Base-by-base conservation (phyloP, 2,329 filamentous ascomycete species). In the Pseudogymnoascus sp. region DNA sequence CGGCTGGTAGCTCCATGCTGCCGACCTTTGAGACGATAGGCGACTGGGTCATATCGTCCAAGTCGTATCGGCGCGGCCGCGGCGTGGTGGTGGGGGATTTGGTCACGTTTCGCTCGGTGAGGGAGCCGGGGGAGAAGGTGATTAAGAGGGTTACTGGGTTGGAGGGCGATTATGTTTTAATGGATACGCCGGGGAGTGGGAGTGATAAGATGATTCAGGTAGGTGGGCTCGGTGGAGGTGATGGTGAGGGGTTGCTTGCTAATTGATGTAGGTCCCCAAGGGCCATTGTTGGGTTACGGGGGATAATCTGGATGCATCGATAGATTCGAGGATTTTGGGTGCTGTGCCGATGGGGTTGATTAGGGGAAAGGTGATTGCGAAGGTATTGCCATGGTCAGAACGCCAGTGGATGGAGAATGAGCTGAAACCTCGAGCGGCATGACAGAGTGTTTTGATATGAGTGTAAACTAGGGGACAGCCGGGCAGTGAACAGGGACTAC, bases 201-300 rank as follows among this genome's bases (percentile, higher is more conserved):
- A 62, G 65, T 54, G 47, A 59, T 37, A 57, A 74, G 25, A 86
- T 90, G 82, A 80, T 91, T 16, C 85, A 89, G 79, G 70, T 71
- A 63, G 39, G 68, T 65, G 25, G 4, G 8, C n/a, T 6, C 3
- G 3, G 4, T 0, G 43, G n/a, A 18, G 25, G 14, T 39, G 41
- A 18, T 63, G n/a, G 54, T 28, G 22, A 39, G 37, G 9, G 47
- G 62, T 6, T 64, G 34, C 14, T 63, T 67, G 9, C 64, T 61
- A 30, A n/a, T 61, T 58, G 54, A 57, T 57, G 25, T 69, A 95
- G 89, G 85, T 99, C 14, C 94, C 94, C 0, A 79, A 89, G 70
- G 94, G 94, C 1, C 94, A 99, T 77, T 95, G 91, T 69, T 97
- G 91, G 84, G 78, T 97, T 6, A 83, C 86, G 2, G 94, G 94